Evolutionary conservation across 1,284 basidiomycete genomes (phyloP).

Genomic region (Marasmius oreades): DNA sequence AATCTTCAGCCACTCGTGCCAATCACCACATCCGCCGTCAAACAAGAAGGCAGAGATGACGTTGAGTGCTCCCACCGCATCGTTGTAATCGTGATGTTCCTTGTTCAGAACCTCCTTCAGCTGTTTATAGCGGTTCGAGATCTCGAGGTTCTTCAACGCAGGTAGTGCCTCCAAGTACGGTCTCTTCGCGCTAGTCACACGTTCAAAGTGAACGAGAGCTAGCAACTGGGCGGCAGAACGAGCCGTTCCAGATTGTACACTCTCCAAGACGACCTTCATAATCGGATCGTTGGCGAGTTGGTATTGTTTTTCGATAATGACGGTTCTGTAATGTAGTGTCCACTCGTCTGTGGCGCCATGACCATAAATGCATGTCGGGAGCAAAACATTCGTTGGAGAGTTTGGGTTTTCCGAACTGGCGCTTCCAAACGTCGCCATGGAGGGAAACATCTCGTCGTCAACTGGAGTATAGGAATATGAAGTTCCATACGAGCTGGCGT

Average conservation of each 20-base stretch:
- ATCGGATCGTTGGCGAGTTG: slow-evolving; percentile 56
- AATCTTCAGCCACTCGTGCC: slow-evolving; percentile 61
- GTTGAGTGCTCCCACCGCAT: slow-evolving; percentile 75
- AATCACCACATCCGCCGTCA: slow-evolving; percentile 64
- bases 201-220: slow-evolving; percentile 46
- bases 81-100: slow-evolving; percentile 43
- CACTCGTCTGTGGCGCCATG: slow-evolving; percentile 30
- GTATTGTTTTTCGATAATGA: slow-evolving; percentile 64
- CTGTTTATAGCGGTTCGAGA: slow-evolving; percentile 23
- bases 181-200: slow-evolving; percentile 17
- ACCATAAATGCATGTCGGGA: slow-evolving; percentile 15
- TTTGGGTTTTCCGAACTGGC: slow-evolving; percentile 9
- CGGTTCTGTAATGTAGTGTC: slow-evolving; percentile 40
- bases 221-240: slow-evolving; percentile 58
- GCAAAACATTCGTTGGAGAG: slow-evolving; percentile 4
- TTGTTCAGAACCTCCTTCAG: slow-evolving; percentile 24
- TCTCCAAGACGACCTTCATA: slow-evolving; percentile 42
- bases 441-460: neutral
- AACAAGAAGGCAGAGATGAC: slow-evolving; percentile 73
- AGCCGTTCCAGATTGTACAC: slow-evolving; percentile 35
- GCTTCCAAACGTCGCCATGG: slow-evolving; percentile 7
- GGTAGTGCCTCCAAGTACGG: neutral
- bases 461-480: neutral
- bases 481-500: slow-evolving; percentile 9
- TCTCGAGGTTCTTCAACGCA: slow-evolving; percentile 7